A percentile compares a stretch with the other conserved stretches of the same genome.
Evolutionary conservation across 1,139 yeast genomes (phyloP).

Genomic region (Debaryomycetaceae sp.): DNA sequence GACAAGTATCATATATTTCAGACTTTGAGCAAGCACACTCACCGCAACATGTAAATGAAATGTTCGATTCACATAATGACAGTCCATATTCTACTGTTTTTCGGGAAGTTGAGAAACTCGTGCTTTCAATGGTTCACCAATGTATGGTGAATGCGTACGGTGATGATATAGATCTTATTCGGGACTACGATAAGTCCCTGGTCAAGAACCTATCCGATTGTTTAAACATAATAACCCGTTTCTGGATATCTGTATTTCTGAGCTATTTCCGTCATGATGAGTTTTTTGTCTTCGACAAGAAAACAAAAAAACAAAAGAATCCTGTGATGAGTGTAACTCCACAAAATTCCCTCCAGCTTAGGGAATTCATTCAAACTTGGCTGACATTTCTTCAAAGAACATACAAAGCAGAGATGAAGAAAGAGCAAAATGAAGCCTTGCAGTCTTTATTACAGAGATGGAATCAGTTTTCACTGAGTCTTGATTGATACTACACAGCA

Average conservation of each 20-base stretch:
- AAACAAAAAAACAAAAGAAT: neutral
- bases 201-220: conserved; percentile 41
- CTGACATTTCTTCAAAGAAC: conserved; percentile 33
- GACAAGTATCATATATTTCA: too few species aligned
- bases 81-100: conserved; percentile 13
- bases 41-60: neutral
- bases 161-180: conserved; percentile 48
- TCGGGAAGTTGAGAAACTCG: conserved; percentile 40
- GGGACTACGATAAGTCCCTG: conserved; percentile 40
- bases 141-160: conserved; percentile 57
- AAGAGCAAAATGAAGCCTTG: conserved; percentile 36
- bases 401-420: conserved; percentile 38
- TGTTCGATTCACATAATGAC: neutral
- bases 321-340: conserved; percentile 23
- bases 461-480: conserved; percentile 18
- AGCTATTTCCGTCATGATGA: conserved; percentile 30
- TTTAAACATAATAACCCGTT: conserved; percentile 38
- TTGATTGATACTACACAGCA: neutral
- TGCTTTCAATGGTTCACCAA: conserved; percentile 46
- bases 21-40: neutral
- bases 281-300: conserved; percentile 3
- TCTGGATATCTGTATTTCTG: conserved; percentile 59
- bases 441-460: conserved; percentile 37
- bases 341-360: conserved; percentile 19
- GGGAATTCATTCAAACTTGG: conserved; percentile 53